Evolutionary conservation across 2,329 filamentous ascomycete species (phyloP).

Genomic region (Podosphaera xanthii): DNA sequence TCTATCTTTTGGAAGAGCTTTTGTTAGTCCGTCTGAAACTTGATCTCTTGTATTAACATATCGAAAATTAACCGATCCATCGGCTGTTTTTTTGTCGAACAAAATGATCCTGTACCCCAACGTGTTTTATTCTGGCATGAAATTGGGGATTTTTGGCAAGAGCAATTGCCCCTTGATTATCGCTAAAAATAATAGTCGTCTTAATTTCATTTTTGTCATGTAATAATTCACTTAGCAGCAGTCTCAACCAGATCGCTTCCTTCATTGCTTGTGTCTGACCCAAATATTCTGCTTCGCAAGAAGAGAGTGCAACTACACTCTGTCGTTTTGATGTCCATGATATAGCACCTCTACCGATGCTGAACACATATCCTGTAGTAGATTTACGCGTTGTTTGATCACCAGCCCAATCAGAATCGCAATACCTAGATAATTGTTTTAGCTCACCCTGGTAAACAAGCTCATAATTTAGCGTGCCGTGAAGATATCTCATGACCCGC

Average conservation of each 20-base stretch:
- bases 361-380: neutral
- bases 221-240: neutral
- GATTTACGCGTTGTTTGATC: too few species aligned
- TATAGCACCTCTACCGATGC: neutral
- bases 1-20: neutral
- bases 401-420: too few species aligned
- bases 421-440: too few species aligned
- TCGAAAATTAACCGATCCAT: neutral
- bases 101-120: neutral
- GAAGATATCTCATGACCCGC: too few species aligned
- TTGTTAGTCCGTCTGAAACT: neutral
- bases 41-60: neutral
- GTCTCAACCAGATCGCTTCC: neutral
- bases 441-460: too few species aligned
- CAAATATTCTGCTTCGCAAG: slow-evolving; percentile 1
- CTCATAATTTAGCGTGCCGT: too few species aligned
- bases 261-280: neutral
- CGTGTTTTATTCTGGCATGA: neutral
- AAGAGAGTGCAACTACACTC: neutral
- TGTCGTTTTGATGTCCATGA: neutral
- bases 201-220: neutral
- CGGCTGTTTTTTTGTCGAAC: neutral
- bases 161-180: neutral
- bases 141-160: neutral
- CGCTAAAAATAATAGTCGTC: neutral